Base-by-base conservation (phyloP, 805 yeast genomes). In the Candida glaebosa region DNA sequence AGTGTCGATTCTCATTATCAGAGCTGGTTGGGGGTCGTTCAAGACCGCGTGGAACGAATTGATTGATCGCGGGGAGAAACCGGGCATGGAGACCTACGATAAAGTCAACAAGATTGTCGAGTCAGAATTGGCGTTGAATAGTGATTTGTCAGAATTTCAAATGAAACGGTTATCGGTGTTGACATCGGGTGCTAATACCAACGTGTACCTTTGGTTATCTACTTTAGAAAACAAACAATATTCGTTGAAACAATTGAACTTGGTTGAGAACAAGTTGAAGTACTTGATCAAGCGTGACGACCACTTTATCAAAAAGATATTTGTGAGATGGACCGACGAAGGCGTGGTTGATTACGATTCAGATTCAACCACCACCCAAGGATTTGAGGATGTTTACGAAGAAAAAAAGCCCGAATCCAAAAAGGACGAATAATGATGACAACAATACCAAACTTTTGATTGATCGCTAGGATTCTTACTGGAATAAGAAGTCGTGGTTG, bases 21-120 rank as follows among this genome's bases (percentile, higher is more conserved):
- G 76, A 49, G 96, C 96, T 5, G 98, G 98, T 26, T 75, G 79
- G 60, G 75, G 77, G 2, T 90, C 96, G 19, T 79, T 85, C 51
- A 69, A 73, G 44, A 73, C 75, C 19, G 79, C 97, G 0, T 73
- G 83, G 53, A 75, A 75, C 45, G 98, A 91, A 57, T 67, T 91
- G 34, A 73, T 87, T 22, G 99, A 91, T 54, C 76, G 79, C 47
- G 83, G 91, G 2, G 63, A 83, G 30, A 69, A 78, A 12, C 63
- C 60, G 12, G 61, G 59, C 1, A 81, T 79, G 47, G 75, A 72
- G 36, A 67, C 78, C 37, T 84, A 77, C 47, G 51, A 54, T 15
- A 58, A 61, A 19, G 52, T 78, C 17, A 63, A 71, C 39, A 56
- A 56, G 4, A 67, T 73, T 7, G 57, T 79, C 10, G 63, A 64